These are phyloP conservation scores for Cavenderia fasciculata DNA, from an alignment of 78 protist genomes.

Conservation along the genomic window DNA sequence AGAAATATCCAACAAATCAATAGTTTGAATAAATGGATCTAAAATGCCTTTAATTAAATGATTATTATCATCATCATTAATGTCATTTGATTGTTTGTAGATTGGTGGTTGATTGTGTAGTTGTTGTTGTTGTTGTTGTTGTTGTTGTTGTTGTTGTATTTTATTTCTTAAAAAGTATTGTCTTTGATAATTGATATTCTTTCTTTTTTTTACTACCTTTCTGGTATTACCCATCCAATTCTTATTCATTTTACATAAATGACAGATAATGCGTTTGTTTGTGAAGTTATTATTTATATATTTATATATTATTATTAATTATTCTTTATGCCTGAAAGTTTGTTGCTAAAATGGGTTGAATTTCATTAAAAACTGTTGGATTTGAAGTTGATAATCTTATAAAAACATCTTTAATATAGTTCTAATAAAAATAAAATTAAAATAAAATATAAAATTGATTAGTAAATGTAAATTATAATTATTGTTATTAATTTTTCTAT, in stretches of 20 bases:
- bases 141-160: too few relatives aligned
- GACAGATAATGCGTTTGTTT: too few relatives aligned
- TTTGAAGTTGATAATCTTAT: background rate
- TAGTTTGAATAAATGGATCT: too few relatives aligned
- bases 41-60: background rate
- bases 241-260: background rate
- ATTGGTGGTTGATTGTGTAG: too few relatives aligned
- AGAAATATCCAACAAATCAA: too few relatives aligned
- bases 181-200: background rate
- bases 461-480: background rate
- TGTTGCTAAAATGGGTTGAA: background rate
- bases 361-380: background rate
- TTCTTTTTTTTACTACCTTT: background rate
- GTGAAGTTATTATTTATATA: too few relatives aligned
- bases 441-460: background rate
- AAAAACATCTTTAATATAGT: conserved; percentile 10
- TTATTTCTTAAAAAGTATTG: background rate
- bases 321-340: too few relatives aligned
- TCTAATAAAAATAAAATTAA: background rate
- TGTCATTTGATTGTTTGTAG: too few relatives aligned
- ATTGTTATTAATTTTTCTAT: too few relatives aligned
- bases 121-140: too few relatives aligned
- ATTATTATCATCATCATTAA: too few relatives aligned
- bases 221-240: conserved; percentile 8
- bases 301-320: too few relatives aligned